These are phyloP conservation scores for Sporormia fimetaria DNA, from an alignment of 495 filamentous ascomycete species.

Conservation along the genomic window DNA sequence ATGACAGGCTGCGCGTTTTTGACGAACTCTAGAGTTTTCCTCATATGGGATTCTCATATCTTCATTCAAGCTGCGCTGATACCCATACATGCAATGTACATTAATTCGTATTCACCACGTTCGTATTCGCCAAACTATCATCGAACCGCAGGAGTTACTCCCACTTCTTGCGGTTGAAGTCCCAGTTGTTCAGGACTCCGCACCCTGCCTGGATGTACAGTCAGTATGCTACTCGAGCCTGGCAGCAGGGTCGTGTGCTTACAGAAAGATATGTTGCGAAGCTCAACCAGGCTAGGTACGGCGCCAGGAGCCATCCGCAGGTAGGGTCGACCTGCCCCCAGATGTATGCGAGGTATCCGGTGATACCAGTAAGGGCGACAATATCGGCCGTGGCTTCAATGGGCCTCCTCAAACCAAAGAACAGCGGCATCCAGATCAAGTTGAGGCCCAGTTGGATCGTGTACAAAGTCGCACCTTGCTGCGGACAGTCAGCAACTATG, in stretches of 20 bases:
- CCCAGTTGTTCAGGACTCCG: conserved; percentile 69
- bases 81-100: too few relatives aligned
- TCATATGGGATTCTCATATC: background rate
- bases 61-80: too few relatives aligned
- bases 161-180: conserved; percentile 36
- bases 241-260: conserved; percentile 5
- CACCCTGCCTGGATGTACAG: conserved; percentile 39
- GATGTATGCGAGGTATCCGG: conserved; percentile 56
- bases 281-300: conserved; percentile 71
- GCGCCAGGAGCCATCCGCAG: conserved; percentile 61
- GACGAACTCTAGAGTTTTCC: conserved; percentile 16
- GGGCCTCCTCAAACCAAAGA: conserved; percentile 63
- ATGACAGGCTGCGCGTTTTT: conserved; percentile 16
- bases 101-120: background rate
- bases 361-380: conserved; percentile 54
- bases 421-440: conserved; percentile 85
- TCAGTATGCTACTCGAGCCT: background rate
- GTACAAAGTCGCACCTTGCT: conserved; percentile 65
- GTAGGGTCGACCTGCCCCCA: conserved; percentile 63
- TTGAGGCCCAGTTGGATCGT: conserved; percentile 75
- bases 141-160: background rate
- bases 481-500: background rate
- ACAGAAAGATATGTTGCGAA: conserved; percentile 72
- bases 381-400: conserved; percentile 67
- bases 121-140: background rate